These are phyloP conservation scores for Candida sp. DNA, from an alignment of 1,139 yeast species.

Conservation along the genomic window DNA sequence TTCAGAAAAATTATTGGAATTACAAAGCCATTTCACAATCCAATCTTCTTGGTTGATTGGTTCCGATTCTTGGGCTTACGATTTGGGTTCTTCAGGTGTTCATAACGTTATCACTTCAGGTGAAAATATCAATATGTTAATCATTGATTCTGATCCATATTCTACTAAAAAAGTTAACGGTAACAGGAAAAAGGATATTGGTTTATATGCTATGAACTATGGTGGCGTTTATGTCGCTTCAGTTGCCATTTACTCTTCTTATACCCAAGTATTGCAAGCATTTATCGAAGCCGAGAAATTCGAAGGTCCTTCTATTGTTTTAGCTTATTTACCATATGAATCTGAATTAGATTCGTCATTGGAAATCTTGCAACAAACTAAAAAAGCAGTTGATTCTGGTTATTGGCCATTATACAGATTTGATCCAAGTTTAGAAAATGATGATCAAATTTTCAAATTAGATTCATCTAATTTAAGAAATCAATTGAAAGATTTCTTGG, in stretches of 20 bases:
- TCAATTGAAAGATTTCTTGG: constrained; percentile 76
- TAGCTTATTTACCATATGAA: constrained; percentile 83
- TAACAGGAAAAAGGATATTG: constrained; percentile 85
- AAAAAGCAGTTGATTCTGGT: constrained; percentile 87
- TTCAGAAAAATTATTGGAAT: constrained; percentile 44
- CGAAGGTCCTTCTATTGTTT: constrained; percentile 86
- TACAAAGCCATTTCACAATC: constrained; percentile 41
- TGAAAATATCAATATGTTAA: constrained; percentile 76
- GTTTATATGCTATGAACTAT: constrained; percentile 92
- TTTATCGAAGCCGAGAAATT: constrained; percentile 84
- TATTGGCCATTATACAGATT: constrained; percentile 95
- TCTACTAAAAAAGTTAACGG: constrained; percentile 34
- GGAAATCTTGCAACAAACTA: constrained; percentile 79
- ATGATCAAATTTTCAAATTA: constrained; percentile 60
- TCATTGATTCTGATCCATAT: constrained; percentile 92
- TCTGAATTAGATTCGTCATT: constrained; percentile 69
- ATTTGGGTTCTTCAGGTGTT: constrained; percentile 88
- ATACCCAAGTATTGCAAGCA: constrained; percentile 89
- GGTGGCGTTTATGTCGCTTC: constrained; percentile 92
- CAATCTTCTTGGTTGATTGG: constrained; percentile 83
- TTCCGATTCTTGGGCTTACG: constrained; percentile 95
- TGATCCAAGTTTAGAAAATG: constrained; percentile 55
- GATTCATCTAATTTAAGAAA: constrained; percentile 83
- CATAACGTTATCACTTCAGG: constrained; percentile 80
- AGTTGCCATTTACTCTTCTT: constrained; percentile 89